phyloP scores from a whole-genome alignment of 176 grass and related monocot genomes.

The Canna indica region DNA sequence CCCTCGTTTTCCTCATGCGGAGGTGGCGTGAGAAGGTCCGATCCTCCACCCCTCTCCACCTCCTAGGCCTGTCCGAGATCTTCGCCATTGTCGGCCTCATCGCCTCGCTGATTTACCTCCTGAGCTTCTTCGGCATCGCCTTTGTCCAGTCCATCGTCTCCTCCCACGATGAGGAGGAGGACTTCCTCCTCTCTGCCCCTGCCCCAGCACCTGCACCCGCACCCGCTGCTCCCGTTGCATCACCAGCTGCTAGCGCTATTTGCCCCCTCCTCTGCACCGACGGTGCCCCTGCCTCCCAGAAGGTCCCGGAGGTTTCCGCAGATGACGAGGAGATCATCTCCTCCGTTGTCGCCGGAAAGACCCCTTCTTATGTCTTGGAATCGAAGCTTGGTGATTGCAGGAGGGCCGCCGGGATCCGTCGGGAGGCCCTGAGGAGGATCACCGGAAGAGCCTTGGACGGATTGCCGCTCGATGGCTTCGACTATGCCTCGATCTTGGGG shows the following conservation, averaged over 20 bases:
- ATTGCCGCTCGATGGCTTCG: constrained; percentile 76
- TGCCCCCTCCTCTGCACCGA: constrained; percentile 35
- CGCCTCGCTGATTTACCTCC: constrained; percentile 94
- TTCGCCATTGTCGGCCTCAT: constrained; percentile 70
- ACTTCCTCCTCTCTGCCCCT: constrained; percentile 35
- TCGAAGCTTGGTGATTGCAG: constrained; percentile 65
- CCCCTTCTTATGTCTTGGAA: constrained; percentile 75
- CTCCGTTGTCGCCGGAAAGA: constrained; percentile 53
- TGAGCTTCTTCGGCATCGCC: constrained; percentile 97
- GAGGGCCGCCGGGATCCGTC: constrained; percentile 65
- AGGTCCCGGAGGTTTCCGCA: constrained; percentile 35
- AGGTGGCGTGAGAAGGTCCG: constrained; percentile 96
- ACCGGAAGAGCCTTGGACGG: constrained; percentile 58
- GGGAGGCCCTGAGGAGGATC: constrained; percentile 46
- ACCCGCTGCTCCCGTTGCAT: not conserved
- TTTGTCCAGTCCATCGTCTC: constrained; percentile 88
- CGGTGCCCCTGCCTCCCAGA: constrained; percentile 16
- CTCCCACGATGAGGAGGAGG: constrained; percentile 73
- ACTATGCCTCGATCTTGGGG: constrained; percentile 67
- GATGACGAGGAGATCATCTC: constrained; percentile 77
- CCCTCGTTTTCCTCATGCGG: constrained; percentile 68
- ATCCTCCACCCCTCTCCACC: constrained; percentile 70
- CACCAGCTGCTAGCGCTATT: not conserved
- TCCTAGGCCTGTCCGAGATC: constrained; percentile 57
- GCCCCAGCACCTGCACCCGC: not conserved